Conservation (phyloP, 176 grass and related monocot genomes). For the Carex kokanica region DNA sequence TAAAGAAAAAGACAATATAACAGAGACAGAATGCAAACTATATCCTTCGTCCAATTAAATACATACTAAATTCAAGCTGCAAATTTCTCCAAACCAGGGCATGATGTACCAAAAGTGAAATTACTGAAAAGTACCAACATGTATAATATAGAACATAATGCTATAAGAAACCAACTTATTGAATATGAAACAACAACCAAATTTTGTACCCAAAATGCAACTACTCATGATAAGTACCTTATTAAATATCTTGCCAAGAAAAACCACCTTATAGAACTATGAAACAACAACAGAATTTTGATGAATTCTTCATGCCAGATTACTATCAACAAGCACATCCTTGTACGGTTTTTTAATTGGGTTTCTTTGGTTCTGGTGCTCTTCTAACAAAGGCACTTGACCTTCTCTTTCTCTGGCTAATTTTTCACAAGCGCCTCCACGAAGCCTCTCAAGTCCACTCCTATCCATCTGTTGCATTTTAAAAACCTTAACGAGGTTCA, state of each 20-base stretch:
- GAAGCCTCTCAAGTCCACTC: constrained; percentile 63
- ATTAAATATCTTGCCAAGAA: neutral
- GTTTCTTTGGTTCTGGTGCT: neutral
- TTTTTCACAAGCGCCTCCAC: constrained; percentile 55
- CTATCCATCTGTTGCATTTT: constrained; percentile 82
- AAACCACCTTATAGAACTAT: neutral
- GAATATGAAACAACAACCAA: neutral
- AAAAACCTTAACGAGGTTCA: constrained; percentile 89
- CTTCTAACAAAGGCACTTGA: constrained; percentile 77
- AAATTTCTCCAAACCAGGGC: neutral
- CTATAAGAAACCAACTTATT: neutral
- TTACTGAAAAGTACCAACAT: neutral
- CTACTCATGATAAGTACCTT: neutral
- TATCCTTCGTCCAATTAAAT: neutral
- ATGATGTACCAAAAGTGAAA: neutral
- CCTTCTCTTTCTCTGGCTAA: constrained; percentile 49
- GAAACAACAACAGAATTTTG: neutral
- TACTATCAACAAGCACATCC: constrained; percentile 55
- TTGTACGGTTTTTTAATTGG: constrained; percentile 36
- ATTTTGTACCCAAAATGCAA: neutral
- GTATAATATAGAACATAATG: neutral
- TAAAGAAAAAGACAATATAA: neutral
- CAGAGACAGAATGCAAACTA: neutral
- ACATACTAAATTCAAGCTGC: neutral
- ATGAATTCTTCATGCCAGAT: constrained; percentile 23